These are phyloP conservation scores for Penicillium ucsense DNA, from an alignment of 495 filamentous ascomycete species.

Conservation along the genomic window DNA sequence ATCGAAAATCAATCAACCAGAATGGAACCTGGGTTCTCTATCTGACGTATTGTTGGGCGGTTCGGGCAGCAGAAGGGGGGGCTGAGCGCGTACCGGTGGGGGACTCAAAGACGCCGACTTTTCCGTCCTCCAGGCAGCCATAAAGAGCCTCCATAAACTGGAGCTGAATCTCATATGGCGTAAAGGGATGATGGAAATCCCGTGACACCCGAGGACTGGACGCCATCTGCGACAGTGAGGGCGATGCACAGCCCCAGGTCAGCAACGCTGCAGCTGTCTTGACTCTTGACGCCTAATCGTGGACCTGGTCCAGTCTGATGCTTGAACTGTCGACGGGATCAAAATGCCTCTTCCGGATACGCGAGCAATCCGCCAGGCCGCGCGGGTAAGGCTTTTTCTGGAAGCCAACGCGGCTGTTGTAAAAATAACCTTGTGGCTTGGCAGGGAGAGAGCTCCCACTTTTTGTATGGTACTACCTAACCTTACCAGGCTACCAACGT, in stretches of 20 bases:
- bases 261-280: no score
- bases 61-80: not conserved
- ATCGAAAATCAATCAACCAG: constrained; percentile 7
- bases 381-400: constrained; percentile 3
- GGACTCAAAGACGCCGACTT: constrained; percentile 85
- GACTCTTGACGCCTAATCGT: no score
- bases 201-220: constrained; percentile 8
- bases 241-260: not conserved
- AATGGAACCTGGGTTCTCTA: not conserved
- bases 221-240: not conserved
- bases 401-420: constrained; percentile 4
- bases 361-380: no score
- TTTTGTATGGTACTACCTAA: no score
- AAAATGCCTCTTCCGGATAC: no score
- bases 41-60: not conserved
- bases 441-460: not conserved
- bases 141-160: constrained; percentile 88
- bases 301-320: no score
- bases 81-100: constrained; percentile 56
- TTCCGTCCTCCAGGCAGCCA: constrained; percentile 65
- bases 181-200: constrained; percentile 86
- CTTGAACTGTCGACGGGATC: no score
- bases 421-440: constrained; percentile 10
- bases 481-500: no score
- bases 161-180: constrained; percentile 82